Conservation (phyloP, 306 rosid species). For the Castanea crenata region DNA sequence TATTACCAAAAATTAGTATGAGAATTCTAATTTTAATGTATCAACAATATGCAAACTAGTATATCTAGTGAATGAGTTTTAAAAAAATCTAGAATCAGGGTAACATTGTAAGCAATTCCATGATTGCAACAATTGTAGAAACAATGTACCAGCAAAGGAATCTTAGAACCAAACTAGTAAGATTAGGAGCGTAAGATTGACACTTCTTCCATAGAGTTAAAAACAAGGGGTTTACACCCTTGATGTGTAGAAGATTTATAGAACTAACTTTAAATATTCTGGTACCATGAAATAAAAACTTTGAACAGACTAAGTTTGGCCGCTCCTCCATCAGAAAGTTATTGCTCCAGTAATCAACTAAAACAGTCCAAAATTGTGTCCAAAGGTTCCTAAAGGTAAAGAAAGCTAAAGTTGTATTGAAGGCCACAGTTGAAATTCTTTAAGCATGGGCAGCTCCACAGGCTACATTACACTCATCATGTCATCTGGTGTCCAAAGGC, state of each 20-base stretch:
- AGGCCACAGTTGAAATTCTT: background rate
- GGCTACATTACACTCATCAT: background rate
- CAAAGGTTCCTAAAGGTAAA: background rate
- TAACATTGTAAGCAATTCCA: background rate
- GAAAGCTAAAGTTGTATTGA: background rate
- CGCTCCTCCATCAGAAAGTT: background rate
- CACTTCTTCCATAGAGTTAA: background rate
- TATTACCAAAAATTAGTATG: no score
- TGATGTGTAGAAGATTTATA: background rate
- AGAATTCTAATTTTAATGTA: no score
- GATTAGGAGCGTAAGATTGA: background rate
- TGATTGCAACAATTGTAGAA: background rate
- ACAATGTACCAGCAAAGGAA: background rate
- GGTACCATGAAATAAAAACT: background rate
- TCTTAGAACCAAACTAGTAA: background rate
- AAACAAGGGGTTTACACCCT: background rate
- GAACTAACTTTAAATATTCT: background rate
- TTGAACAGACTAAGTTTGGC: background rate
- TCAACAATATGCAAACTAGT: no score
- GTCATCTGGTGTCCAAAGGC: background rate
- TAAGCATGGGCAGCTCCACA: background rate
- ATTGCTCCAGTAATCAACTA: background rate
- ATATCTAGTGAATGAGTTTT: no score
- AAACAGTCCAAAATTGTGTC: background rate
- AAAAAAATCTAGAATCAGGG: no score